Evolutionary conservation across 116 monocot species (phyloP).

Genomic region (Iris pallida): DNA sequence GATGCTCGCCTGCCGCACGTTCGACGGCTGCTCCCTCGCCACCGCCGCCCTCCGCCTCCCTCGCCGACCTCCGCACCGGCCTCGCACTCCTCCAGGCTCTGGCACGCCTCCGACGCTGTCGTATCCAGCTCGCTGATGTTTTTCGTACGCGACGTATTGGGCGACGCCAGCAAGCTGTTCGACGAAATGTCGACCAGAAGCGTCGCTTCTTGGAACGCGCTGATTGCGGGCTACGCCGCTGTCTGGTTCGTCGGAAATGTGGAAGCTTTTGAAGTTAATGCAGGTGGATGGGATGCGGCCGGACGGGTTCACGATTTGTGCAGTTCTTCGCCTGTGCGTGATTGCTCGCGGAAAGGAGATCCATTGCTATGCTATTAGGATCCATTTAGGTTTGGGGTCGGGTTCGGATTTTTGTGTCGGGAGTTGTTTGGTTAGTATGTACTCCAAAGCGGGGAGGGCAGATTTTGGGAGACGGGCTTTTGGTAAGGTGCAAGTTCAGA

Average conservation of each 20-base stretch:
- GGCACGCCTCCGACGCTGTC: constrained; percentile 7
- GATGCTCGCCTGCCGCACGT: not conserved
- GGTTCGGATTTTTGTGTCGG: constrained; percentile 44
- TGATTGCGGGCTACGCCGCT: constrained; percentile 28
- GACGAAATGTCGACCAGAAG: constrained; percentile 60
- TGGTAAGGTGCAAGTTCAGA: constrained; percentile 34
- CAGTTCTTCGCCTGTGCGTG: constrained; percentile 26
- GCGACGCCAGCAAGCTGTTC: constrained; percentile 35
- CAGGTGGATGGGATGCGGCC: constrained; percentile 40
- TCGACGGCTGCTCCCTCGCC: constrained; percentile 18
- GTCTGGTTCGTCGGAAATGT: constrained; percentile 6
- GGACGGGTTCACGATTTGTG: constrained; percentile 54
- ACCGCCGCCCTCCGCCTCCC: constrained; percentile 6
- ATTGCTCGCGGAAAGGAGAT: constrained; percentile 41
- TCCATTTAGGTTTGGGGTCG: constrained; percentile 21
- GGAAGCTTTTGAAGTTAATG: constrained; percentile 43
- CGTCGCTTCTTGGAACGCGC: constrained; percentile 52
- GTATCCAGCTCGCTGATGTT: constrained; percentile 13
- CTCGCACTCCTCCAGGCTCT: constrained; percentile 1
- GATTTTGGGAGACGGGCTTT: constrained; percentile 48
- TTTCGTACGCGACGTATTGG: constrained; percentile 6
- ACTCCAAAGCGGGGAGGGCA: constrained; percentile 28
- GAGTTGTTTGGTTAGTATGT: constrained; percentile 63
- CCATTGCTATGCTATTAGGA: constrained; percentile 53
- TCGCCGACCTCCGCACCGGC: not conserved